Evolutionary conservation across 345 rosid species (phyloP), one percentile per base, ranked within the genome.

Genomic region (Turritis glabra): DNA sequence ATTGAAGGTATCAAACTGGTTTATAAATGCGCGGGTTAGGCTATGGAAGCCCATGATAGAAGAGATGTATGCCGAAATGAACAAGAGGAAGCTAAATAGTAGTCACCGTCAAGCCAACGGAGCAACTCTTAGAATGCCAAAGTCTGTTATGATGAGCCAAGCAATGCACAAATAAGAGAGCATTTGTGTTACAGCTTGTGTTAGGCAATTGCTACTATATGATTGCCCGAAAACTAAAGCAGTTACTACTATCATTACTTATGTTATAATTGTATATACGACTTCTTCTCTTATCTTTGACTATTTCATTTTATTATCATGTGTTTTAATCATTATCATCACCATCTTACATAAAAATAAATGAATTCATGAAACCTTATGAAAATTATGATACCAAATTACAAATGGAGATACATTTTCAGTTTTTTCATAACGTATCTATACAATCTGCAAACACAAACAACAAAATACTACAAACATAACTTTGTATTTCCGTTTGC

Each of bases 1-100:
- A 10, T 57, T n/a, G 30, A 71, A 79, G 98, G 98, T 94, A 65
- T 91, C 98, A 7, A 94, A 91, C 73, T 94, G 98, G 98, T 94
- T 94, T 73, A 94, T 94, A 73, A 94, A 94, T 56, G 98, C 98
- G 3, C 87, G 98, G 0, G 98, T 94, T 62, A 92, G 98, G 2
- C 85, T 94, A 33, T 94, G 98, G 98, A 94, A 94, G 76, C 98
- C 98, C 10, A 85, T 91, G 98, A 94, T 94, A 10, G 98, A 91
- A 82, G 98, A 94, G 43, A 94, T 94, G 98, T 90, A 91, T 65
- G 84, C 84, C 0, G 97, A 94, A 74, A 85, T 90, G 95, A 94
- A 88, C 82, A 70, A 81, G 75, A 81, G 91, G 75, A 88, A 88
- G 64, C 12, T 32, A 0, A 69, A 37, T 53, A 62, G 62, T 46